Percentiles rank a stretch among this genome's conserved stretches.
phyloP scores from a whole-genome alignment of 805 yeast species.

The Teunomyces panamensis region DNA sequence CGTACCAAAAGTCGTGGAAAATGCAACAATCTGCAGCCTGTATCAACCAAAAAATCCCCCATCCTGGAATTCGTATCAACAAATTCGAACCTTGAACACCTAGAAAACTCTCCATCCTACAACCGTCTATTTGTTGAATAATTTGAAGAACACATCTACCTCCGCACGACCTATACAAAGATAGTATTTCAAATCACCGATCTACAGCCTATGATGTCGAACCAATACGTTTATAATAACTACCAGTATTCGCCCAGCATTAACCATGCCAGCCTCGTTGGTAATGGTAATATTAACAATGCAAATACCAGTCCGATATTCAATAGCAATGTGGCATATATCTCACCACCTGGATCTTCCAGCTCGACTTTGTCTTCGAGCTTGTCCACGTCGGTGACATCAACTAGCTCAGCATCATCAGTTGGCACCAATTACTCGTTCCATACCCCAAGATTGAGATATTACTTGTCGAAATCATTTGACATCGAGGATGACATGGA shows the following conservation, averaged over 20 bases:
- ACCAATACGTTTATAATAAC: slow-evolving; percentile 33
- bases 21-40: slow-evolving; percentile 2
- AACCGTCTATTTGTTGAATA: not conserved
- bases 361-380: slow-evolving; percentile 13
- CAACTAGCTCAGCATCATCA: slow-evolving; percentile 6
- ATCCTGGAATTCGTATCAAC: slow-evolving; percentile 3
- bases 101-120: not conserved
- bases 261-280: slow-evolving; percentile 13
- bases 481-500: slow-evolving; percentile 63
- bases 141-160: not conserved
- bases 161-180: not conserved
- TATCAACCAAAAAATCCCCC: slow-evolving; percentile 1
- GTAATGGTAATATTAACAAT: slow-evolving; percentile 7
- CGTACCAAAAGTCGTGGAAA: not conserved
- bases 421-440: slow-evolving; percentile 30
- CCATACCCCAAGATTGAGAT: slow-evolving; percentile 51
- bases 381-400: slow-evolving; percentile 5
- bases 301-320: slow-evolving; percentile 29
- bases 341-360: slow-evolving; percentile 19
- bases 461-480: slow-evolving; percentile 57
- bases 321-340: slow-evolving; percentile 21
- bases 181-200: not conserved
- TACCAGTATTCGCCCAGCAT: slow-evolving; percentile 32
- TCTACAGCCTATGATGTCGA: slow-evolving; percentile 23
- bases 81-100: not conserved